A percentile compares a stretch with the other conserved stretches of the same genome.
phyloP scores from a whole-genome alignment of 768 basidiomycete genomes.

The Pleurotus tuber-regium region DNA sequence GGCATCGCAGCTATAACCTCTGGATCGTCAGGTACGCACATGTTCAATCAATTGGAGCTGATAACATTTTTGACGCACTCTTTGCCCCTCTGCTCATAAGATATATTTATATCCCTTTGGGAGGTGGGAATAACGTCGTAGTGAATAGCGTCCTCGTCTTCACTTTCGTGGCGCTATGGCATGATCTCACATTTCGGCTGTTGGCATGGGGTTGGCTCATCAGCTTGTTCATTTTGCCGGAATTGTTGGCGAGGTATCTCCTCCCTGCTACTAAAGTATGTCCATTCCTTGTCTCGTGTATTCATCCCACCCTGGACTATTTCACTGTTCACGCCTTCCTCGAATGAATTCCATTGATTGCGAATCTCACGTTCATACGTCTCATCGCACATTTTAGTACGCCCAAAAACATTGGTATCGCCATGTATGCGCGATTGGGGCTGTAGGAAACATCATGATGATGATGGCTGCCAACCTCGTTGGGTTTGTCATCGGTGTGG shows the following conservation, averaged over 20 bases:
- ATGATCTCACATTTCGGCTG: conserved; percentile 84
- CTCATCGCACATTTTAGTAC: conserved; percentile 45
- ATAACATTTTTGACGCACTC: not conserved
- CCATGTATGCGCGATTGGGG: conserved; percentile 80
- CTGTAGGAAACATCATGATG: conserved; percentile 77
- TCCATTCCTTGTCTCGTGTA: conserved; percentile 9
- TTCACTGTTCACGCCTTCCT: conserved; percentile 4
- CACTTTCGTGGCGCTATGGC: conserved; percentile 97
- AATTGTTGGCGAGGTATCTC: conserved; percentile 59
- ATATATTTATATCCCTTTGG: conserved; percentile 93
- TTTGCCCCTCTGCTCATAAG: conserved; percentile 46
- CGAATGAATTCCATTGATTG: conserved; percentile 9
- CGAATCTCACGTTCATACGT: not conserved
- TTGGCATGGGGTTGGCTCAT: conserved; percentile 98
- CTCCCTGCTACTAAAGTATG: conserved; percentile 67
- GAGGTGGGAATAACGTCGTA: conserved; percentile 55
- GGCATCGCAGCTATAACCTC: conserved; percentile 96
- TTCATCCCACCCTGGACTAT: not conserved
- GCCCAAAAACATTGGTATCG: conserved; percentile 75
- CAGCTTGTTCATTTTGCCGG: conserved; percentile 86
- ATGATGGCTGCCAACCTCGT: conserved; percentile 94
- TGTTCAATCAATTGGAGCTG: not conserved
- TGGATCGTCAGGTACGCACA: conserved; percentile 90
- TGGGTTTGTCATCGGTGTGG: conserved; percentile 89
- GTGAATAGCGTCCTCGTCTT: conserved; percentile 79